Evolutionary conservation across 768 basidiomycete genomes (phyloP).

Genomic region (Tulasnella sp.): DNA sequence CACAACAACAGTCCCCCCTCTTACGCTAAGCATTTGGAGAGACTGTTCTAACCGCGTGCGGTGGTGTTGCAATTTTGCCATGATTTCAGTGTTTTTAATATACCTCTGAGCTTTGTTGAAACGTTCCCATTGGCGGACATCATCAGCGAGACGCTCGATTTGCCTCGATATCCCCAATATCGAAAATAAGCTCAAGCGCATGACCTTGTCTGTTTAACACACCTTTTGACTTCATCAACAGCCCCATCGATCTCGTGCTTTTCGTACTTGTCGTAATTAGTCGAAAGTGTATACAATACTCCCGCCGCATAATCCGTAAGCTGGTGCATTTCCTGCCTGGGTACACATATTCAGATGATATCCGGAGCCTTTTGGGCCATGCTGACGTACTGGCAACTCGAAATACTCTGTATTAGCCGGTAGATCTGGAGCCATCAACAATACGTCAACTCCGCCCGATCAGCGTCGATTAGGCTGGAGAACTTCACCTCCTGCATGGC

Average conservation of each 20-base stretch:
- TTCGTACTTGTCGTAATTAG: not conserved
- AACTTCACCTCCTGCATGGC: not conserved
- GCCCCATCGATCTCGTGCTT: not conserved
- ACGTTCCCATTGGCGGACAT: too few species aligned
- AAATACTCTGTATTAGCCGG: not conserved
- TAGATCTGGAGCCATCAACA: not conserved
- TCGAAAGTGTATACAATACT: not conserved
- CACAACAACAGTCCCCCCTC: not conserved
- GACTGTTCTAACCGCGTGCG: not conserved
- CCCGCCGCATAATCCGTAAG: too few species aligned
- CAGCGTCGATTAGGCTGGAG: not conserved
- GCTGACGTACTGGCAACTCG: not conserved
- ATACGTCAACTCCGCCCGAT: not conserved
- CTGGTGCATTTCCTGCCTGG: too few species aligned
- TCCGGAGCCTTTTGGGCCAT: not conserved
- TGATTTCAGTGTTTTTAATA: conserved; percentile 8
- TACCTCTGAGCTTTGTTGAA: too few species aligned
- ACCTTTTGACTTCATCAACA: not conserved
- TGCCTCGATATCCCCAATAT: too few species aligned
- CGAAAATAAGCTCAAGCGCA: too few species aligned
- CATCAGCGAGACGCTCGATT: too few species aligned
- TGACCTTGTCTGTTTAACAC: not conserved
- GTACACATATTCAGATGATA: too few species aligned
- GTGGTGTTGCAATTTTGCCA: not conserved
- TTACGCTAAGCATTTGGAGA: conserved; percentile 5